These are phyloP conservation scores for Isochrysis galbana DNA, from an alignment of 78 protist species.

Conservation along the genomic window DNA sequence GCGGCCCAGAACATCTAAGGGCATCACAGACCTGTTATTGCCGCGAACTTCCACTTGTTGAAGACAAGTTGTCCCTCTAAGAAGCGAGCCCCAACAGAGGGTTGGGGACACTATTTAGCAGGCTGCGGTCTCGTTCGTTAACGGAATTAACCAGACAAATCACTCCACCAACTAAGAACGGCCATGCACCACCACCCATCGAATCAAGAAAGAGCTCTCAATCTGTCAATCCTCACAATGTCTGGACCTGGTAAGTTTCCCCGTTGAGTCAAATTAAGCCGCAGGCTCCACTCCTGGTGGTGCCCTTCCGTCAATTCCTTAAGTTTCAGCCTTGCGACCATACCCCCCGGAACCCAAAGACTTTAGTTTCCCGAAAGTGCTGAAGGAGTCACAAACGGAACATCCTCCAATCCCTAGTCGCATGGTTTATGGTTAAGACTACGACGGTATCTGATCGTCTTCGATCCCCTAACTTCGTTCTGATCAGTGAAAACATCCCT, in stretches of 20 bases:
- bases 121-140: no score
- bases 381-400: slow-evolving; percentile 28
- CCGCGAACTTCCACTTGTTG: no score
- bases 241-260: slow-evolving; percentile 92
- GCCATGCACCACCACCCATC: slow-evolving; percentile 93
- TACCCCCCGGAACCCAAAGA: slow-evolving; percentile 89
- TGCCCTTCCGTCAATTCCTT: slow-evolving; percentile 94
- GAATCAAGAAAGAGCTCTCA: slow-evolving; percentile 87
- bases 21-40: no score
- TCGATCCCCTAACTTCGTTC: slow-evolving; percentile 94
- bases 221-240: slow-evolving; percentile 86
- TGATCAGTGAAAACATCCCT: slow-evolving; percentile 87
- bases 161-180: slow-evolving; percentile 93
- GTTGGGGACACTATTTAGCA: no score
- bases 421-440: slow-evolving; percentile 93
- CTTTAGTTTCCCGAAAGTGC: slow-evolving; percentile 79
- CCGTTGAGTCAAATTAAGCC: slow-evolving; percentile 93
- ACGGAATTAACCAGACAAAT: slow-evolving; percentile 95
- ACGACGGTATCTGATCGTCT: slow-evolving; percentile 94
- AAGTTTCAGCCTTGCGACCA: slow-evolving; percentile 92
- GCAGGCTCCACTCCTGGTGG: slow-evolving; percentile 92
- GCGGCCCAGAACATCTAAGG: no score
- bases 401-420: slow-evolving; percentile 81
- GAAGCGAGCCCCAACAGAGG: no score
- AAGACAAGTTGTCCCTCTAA: no score